phyloP scores from a whole-genome alignment of 495 filamentous ascomycete species.

The Penicillium robsamsonii region DNA sequence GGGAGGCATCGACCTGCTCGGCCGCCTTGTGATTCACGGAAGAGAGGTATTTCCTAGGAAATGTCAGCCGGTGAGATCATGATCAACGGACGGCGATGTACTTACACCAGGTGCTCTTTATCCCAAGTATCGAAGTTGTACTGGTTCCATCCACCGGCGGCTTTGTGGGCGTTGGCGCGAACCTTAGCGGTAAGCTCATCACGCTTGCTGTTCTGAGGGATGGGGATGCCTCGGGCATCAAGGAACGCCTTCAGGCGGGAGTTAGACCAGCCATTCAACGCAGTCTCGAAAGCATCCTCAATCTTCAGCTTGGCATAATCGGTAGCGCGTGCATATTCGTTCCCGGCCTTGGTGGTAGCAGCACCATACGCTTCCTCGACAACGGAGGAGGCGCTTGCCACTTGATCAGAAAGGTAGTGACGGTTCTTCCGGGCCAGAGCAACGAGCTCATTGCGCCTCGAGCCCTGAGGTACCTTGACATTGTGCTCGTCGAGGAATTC shows the following conservation, averaged over 20 bases:
- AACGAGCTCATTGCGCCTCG: constrained; percentile 81
- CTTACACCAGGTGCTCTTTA: constrained; percentile 69
- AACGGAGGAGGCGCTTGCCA: constrained; percentile 43
- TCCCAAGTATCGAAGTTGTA: constrained; percentile 88
- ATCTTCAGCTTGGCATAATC: constrained; percentile 62
- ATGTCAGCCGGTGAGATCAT: constrained; percentile 18
- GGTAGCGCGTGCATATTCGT: constrained; percentile 74
- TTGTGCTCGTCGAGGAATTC: constrained; percentile 72
- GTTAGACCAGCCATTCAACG: constrained; percentile 66
- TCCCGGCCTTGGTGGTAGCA: constrained; percentile 77
- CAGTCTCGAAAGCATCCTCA: constrained; percentile 65
- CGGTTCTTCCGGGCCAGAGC: constrained; percentile 91
- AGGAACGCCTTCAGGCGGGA: constrained; percentile 72
- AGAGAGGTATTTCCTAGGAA: constrained; percentile 61
- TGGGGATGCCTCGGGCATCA: constrained; percentile 56
- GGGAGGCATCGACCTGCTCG: constrained; percentile 61
- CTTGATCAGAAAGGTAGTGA: constrained; percentile 65
- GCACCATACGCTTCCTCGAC: constrained; percentile 66
- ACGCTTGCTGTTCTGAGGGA: constrained; percentile 71
- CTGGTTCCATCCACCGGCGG: constrained; percentile 64
- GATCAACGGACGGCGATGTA: neutral
- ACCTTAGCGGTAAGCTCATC: constrained; percentile 79
- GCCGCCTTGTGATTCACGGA: constrained; percentile 66
- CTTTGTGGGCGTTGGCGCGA: constrained; percentile 69
- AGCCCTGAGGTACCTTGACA: constrained; percentile 86